A percentile compares a stretch with the other conserved stretches of the same genome.
These are phyloP conservation scores for Cryptosporidium viatorum DNA, from an alignment of 169 alveolate species.

Conservation along the genomic window DNA sequence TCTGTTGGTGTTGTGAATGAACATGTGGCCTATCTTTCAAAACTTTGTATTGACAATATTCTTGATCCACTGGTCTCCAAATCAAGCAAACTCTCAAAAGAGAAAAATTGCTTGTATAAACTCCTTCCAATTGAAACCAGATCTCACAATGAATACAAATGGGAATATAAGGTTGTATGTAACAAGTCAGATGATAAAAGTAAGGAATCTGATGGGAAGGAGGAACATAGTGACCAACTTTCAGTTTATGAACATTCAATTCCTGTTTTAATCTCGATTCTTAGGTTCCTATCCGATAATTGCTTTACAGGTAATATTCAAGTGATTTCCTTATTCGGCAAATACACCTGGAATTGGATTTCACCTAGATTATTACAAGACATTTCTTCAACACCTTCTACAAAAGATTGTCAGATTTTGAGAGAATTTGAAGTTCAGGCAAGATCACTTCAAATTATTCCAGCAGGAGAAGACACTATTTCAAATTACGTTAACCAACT, in stretches of 20 bases:
- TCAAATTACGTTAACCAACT: constrained; percentile 39
- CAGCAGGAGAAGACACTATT: constrained; percentile 50
- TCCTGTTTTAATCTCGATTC: constrained; percentile 33
- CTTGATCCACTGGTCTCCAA: constrained; percentile 40
- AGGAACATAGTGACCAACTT: neutral
- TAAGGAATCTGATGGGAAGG: neutral
- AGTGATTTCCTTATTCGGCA: constrained; percentile 44
- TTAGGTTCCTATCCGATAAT: constrained; percentile 29
- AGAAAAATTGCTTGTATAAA: constrained; percentile 14
- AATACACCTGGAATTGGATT: constrained; percentile 55
- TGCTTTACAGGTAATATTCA: constrained; percentile 62
- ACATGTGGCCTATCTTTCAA: constrained; percentile 53
- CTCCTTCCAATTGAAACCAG: constrained; percentile 28
- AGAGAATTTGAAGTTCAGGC: constrained; percentile 71
- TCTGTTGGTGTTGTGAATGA: constrained; percentile 66
- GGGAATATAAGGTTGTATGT: constrained; percentile 56
- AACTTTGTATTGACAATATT: constrained; percentile 55
- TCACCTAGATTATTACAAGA: constrained; percentile 32
- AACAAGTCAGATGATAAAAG: constrained; percentile 1
- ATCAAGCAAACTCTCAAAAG: constrained; percentile 25
- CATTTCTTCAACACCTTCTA: constrained; percentile 17
- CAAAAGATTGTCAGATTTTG: constrained; percentile 48
- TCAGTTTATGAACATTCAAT: constrained; percentile 51
- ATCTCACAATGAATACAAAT: constrained; percentile 25
- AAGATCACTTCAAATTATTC: constrained; percentile 59